phyloP scores from a whole-genome alignment of 176 grass and related monocot genomes.

The Thalia dealbata region DNA sequence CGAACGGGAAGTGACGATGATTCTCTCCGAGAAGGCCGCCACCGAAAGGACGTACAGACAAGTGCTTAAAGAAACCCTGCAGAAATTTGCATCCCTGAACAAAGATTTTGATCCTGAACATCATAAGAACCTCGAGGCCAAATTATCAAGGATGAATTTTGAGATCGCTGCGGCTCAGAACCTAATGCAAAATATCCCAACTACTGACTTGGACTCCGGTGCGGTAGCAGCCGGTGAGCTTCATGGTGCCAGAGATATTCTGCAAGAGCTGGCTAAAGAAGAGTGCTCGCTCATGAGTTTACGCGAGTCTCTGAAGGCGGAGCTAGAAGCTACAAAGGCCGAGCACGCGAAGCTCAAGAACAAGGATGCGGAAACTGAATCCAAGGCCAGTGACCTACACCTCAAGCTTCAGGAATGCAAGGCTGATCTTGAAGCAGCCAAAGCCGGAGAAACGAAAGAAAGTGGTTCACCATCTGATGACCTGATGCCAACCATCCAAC shows the following conservation, averaged over 20 bases:
- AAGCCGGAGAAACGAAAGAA: constrained; percentile 59
- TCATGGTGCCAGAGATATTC: constrained; percentile 68
- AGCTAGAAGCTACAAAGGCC: constrained; percentile 52
- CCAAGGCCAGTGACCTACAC: constrained; percentile 54
- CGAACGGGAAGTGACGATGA: constrained; percentile 53
- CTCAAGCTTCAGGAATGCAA: constrained; percentile 87
- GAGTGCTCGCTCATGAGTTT: constrained; percentile 47
- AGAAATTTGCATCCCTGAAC: constrained; percentile 47
- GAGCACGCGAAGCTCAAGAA: constrained; percentile 69
- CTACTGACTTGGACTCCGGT: constrained; percentile 59
- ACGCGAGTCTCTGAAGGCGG: constrained; percentile 63
- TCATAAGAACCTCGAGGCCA: constrained; percentile 49
- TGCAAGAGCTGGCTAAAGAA: constrained; percentile 60
- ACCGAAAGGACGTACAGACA: constrained; percentile 57
- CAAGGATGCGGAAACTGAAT: constrained; percentile 74
- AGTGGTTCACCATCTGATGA: constrained; percentile 72
- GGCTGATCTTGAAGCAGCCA: constrained; percentile 68
- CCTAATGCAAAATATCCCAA: constrained; percentile 44
- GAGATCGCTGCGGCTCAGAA: constrained; percentile 64
- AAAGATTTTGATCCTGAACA: constrained; percentile 66
- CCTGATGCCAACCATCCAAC: constrained; percentile 61
- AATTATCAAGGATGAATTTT: constrained; percentile 43
- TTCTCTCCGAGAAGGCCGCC: constrained; percentile 54
- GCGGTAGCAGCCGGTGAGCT: constrained; percentile 50
- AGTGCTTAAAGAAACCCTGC: constrained; percentile 56